These are phyloP conservation scores for Fusarium metavorans DNA, from an alignment of 2,329 filamentous ascomycete genomes.

Conservation along the genomic window DNA sequence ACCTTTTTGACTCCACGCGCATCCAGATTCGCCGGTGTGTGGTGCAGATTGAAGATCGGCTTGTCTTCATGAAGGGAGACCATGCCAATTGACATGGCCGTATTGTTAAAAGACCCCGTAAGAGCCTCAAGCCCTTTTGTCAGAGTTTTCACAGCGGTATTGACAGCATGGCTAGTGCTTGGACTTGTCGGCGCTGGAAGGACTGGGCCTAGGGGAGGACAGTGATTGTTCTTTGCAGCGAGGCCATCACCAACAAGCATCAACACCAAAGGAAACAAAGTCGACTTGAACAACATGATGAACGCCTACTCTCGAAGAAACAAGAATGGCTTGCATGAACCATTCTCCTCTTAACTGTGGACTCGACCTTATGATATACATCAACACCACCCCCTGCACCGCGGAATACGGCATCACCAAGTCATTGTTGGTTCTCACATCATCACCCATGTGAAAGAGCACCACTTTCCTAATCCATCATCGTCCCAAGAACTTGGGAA, in stretches of 20 bases:
- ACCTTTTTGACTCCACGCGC: constrained; percentile 9
- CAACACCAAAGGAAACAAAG: not conserved
- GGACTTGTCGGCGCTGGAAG: constrained; percentile 8
- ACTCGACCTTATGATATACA: not conserved
- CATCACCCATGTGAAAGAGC: not conserved
- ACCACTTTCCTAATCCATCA: not conserved
- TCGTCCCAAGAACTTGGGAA: not conserved
- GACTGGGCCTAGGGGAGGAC: constrained; percentile 12
- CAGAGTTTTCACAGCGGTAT: not conserved
- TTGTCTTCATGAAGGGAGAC: constrained; percentile 5
- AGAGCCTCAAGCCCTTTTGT: not conserved
- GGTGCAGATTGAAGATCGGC: not conserved
- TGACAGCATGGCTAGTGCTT: not conserved
- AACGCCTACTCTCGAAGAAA: not conserved
- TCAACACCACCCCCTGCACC: not conserved
- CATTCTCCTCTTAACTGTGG: not conserved
- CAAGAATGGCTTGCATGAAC: not conserved
- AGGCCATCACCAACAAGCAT: constrained; percentile 2
- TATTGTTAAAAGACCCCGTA: not conserved
- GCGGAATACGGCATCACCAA: not conserved
- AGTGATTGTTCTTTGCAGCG: constrained; percentile 21
- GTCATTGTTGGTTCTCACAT: not conserved
- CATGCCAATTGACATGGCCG: constrained; percentile 10
- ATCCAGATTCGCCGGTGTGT: constrained; percentile 8
- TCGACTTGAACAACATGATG: not conserved